A percentile compares a stretch with the other conserved stretches of the same genome.
These are phyloP conservation scores for Bipolaris gigantea DNA, from an alignment of 2,329 filamentous ascomycete genomes.

Conservation along the genomic window DNA sequence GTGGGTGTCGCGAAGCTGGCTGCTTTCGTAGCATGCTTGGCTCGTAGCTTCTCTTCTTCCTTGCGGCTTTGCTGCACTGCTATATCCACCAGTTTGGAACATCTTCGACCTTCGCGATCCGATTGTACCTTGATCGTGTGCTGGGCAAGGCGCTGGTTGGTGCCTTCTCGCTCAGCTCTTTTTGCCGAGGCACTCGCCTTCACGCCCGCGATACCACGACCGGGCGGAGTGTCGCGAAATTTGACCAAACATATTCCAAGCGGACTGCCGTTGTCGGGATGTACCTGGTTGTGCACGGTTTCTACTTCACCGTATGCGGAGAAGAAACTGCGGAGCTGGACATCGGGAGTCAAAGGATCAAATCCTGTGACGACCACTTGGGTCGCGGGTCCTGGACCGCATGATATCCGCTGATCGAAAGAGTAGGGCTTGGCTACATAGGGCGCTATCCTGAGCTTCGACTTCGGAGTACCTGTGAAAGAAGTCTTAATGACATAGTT, in stretches of 20 bases:
- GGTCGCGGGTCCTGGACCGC: constrained; percentile 84
- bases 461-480: constrained; percentile 66
- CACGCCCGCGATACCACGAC: constrained; percentile 56
- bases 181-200: constrained; percentile 80
- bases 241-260: constrained; percentile 90
- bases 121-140: constrained; percentile 79
- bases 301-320: constrained; percentile 83
- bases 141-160: constrained; percentile 77
- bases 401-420: constrained; percentile 79
- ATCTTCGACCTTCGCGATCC: constrained; percentile 85
- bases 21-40: constrained; percentile 36
- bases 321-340: constrained; percentile 75
- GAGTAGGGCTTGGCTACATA: constrained; percentile 81
- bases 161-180: constrained; percentile 74
- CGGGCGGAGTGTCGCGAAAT: constrained; percentile 71
- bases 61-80: constrained; percentile 70
- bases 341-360: constrained; percentile 82
- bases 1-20: constrained; percentile 25
- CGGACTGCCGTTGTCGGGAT: constrained; percentile 91
- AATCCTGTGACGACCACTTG: constrained; percentile 96
- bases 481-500: constrained; percentile 53
- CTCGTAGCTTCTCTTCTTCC: constrained; percentile 55
- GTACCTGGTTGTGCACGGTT: constrained; percentile 89
- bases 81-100: constrained; percentile 74
- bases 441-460: constrained; percentile 69